These are phyloP conservation scores for Thelonectria olida DNA, from an alignment of 2,329 filamentous ascomycete species.

Conservation along the genomic window DNA sequence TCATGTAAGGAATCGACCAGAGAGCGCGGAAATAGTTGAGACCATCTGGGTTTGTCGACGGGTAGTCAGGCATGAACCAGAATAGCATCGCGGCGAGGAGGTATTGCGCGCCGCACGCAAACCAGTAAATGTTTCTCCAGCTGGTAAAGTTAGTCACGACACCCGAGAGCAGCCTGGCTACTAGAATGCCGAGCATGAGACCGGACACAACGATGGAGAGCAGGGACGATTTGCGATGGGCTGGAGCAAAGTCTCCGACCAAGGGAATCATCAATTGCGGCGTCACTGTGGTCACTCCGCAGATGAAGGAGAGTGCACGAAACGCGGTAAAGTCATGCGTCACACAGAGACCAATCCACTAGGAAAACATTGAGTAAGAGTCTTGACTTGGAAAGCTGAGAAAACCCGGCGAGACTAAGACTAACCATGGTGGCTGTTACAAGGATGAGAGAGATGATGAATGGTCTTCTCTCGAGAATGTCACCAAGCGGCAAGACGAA, in stretches of 20 bases:
- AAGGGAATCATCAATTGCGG: conserved; percentile 83
- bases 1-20: conserved; percentile 69
- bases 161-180: conserved; percentile 80
- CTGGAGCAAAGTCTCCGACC: conserved; percentile 80
- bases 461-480: conserved; percentile 71
- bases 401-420: conserved; percentile 1
- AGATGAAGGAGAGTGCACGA: conserved; percentile 75
- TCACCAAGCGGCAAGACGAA: conserved; percentile 83
- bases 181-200: conserved; percentile 77
- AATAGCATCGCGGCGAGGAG: conserved; percentile 72
- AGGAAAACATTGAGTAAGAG: neutral
- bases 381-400: neutral
- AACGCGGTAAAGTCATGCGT: conserved; percentile 73
- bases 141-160: conserved; percentile 77
- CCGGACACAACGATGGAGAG: conserved; percentile 81
- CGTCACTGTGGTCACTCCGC: conserved; percentile 81
- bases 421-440: conserved; percentile 74
- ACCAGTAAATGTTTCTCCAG: conserved; percentile 84
- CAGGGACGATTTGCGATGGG: conserved; percentile 72
- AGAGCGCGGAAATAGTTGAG: conserved; percentile 74
- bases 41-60: conserved; percentile 72
- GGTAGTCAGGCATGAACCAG: conserved; percentile 83
- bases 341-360: conserved; percentile 77
- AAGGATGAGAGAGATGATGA: conserved; percentile 73
- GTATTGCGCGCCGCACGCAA: conserved; percentile 76